phyloP scores from a whole-genome alignment of 169 alveolate genomes.

The Pseudocohnilembus persalinus region DNA sequence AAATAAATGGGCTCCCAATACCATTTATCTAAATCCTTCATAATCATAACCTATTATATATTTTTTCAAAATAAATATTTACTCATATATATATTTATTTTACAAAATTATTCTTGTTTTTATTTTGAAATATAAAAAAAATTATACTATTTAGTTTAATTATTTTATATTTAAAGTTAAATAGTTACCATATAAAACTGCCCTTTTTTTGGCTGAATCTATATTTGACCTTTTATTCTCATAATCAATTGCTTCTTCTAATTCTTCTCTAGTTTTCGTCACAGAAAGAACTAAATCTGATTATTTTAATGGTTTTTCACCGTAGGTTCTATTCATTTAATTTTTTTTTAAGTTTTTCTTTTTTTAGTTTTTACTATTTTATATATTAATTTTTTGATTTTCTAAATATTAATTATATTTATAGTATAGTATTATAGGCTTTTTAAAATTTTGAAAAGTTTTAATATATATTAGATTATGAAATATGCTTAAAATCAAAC shows the following conservation, averaged over 20 bases:
- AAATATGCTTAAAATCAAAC: no score
- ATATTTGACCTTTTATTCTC: conserved; percentile 38
- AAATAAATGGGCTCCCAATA: conserved; percentile 43
- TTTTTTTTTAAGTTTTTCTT: neutral
- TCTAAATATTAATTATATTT: no score
- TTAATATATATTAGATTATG: no score
- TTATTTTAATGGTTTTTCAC: conserved; percentile 27
- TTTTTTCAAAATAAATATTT: neutral
- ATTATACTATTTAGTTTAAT: neutral
- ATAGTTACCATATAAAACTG: conserved; percentile 23
- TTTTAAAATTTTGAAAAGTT: no score
- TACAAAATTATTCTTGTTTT: neutral
- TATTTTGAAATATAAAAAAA: neutral
- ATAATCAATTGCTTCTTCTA: conserved; percentile 25
- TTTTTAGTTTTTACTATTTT: neutral
- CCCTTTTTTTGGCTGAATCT: conserved; percentile 47
- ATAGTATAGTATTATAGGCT: no score
- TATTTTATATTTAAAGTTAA: no score
- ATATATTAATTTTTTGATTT: neutral
- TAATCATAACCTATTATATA: conserved; percentile 20
- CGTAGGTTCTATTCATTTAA: conserved; percentile 31
- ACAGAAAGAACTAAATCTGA: conserved; percentile 24
- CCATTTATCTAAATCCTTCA: conserved; percentile 52
- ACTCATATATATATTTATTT: neutral
- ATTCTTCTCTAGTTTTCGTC: conserved; percentile 16